Base-by-base conservation (phyloP, 106 monocot genomes). In the Apostasia ramifera region DNA sequence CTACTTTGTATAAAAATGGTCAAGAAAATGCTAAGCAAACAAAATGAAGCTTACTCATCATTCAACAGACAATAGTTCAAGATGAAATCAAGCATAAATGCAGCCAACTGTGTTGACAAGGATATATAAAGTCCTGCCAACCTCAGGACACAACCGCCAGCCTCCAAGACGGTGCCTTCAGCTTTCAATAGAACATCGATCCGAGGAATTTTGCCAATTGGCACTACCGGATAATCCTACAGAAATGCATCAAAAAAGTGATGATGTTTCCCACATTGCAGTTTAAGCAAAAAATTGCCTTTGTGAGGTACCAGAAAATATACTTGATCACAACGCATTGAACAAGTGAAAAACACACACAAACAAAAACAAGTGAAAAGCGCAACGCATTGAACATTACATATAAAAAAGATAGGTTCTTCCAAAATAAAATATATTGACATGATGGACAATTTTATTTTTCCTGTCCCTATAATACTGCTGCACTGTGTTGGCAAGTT, bases 41-140 rank as follows among this genome's bases (percentile, higher is more conserved):
- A 9, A 26, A 68, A 44, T 39, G 41, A 51, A 4, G 51, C 39
- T 39, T 12, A 10, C 15, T 44, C 12, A n/a, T 53, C 8, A 52
- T 56, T 6, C 8, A 61, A 43, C 43, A 50, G 41, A 47, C 3
- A 48, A 57, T 26, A 0, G 40, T 60, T 59, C 8, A 4, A 67
- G 12, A 40, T 62, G 40, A 4, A 62, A 48, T 37, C 4, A 62
- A 62, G 43, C 42, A 44, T 62, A 13, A 12, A 40, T 44, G 15
- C 8, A 44, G 42, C 12, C 44, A 60, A 65, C 47, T 62, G 40
- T 62, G 12, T 38, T 8, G 55, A 57, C 47, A 77, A 86, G 95
- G 95, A 95, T 95, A 95, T 95, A 73, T 95, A 95, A 74, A 95
- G 91, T 52, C 95, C 95, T 15, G 78, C 95, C 55, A 95, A 86